Percentiles rank a stretch among this genome's conserved stretches.
These are phyloP conservation scores for Lachnellula occidentalis DNA, from an alignment of 2,329 filamentous ascomycete genomes.

Conservation along the genomic window DNA sequence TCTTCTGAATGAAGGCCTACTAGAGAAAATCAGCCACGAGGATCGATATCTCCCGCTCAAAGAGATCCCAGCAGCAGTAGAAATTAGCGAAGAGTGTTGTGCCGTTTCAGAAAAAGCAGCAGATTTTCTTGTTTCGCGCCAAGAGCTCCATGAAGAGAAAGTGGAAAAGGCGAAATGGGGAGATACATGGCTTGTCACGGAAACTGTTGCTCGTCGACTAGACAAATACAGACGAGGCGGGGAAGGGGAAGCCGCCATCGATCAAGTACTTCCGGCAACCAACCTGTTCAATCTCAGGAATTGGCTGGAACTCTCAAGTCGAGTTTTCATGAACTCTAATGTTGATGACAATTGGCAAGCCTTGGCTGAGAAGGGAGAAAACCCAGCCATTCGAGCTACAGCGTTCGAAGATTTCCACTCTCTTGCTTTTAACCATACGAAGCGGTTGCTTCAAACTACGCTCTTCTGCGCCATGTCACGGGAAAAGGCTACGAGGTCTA, in stretches of 20 bases:
- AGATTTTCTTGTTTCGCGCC: slow-evolving; percentile 57
- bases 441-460: slow-evolving; percentile 62
- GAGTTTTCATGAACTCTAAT: slow-evolving; percentile 69
- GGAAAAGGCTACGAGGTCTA: slow-evolving; percentile 42
- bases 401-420: slow-evolving; percentile 72
- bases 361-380: slow-evolving; percentile 45
- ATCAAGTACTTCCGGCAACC: slow-evolving; percentile 41
- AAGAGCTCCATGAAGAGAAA: slow-evolving; percentile 57
- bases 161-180: slow-evolving; percentile 57
- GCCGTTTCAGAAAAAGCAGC: slow-evolving; percentile 62
- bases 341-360: slow-evolving; percentile 64
- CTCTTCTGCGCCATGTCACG: slow-evolving; percentile 68
- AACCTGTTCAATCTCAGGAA: slow-evolving; percentile 51
- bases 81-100: slow-evolving; percentile 63
- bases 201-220: slow-evolving; percentile 21
- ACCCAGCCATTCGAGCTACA: slow-evolving; percentile 67
- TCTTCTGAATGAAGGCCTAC: slow-evolving; percentile 48
- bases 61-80: slow-evolving; percentile 66
- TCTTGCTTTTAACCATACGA: slow-evolving; percentile 61
- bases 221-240: slow-evolving; percentile 16
- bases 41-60: slow-evolving; percentile 36
- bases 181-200: slow-evolving; percentile 58
- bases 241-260: slow-evolving; percentile 24
- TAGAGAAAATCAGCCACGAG: slow-evolving; percentile 19
- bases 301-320: slow-evolving; percentile 60